Base-by-base conservation (phyloP, 2,329 filamentous ascomycete species). In the Neoarthrinium moseri region DNA sequence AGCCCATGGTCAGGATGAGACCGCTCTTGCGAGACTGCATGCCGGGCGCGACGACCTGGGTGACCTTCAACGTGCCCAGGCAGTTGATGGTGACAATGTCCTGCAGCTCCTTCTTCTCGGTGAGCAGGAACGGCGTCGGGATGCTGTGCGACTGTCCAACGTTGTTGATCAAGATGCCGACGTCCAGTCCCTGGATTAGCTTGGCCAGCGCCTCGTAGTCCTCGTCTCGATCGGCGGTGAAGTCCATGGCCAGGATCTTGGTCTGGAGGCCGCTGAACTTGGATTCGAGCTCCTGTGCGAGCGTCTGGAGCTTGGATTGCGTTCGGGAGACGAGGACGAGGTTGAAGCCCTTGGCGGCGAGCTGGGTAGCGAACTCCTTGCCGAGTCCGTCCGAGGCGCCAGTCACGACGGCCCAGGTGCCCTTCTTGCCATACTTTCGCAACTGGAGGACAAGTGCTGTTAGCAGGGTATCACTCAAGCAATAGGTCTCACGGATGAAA, bases 21-120 rank as follows among this genome's bases (percentile, higher is more conserved):
- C 95, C 94, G 47, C 84, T 83, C 71, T 88, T 90, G 60, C 91
- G 87, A 64, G 86, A 77, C 49, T 88, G 80, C 83, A 99, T 91
- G 49, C 87, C 83, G 0, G 94, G 91, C 1, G 87, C 86, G 33
- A 99, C 77, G 39, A 92, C 76, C 64, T 92, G 85, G 0, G 94
- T 99, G 43, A 91, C 85, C 62, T 89, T 87, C 27, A 99, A 79
- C 1, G 94, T 99, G 34, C 87, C 92, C 51, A 87, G 74, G 71
- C 92, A 96, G 73, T 99, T 99, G 78, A 99, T 91, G 42, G 85
- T 91, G 68, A 99, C 85, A 60, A 99, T 99, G 63, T 89, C 84
- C 60, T 86, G 79, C 62, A 99, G 81, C 72, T 97, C 94, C 48
- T 86, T 75, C 61, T 83, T 78, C 11, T 83, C 70, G 0, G 92